A percentile compares a stretch with the other conserved stretches of the same genome.
These are phyloP conservation scores for Leccinum incarnatum DNA, from an alignment of 768 basidiomycete species.

Conservation along the genomic window DNA sequence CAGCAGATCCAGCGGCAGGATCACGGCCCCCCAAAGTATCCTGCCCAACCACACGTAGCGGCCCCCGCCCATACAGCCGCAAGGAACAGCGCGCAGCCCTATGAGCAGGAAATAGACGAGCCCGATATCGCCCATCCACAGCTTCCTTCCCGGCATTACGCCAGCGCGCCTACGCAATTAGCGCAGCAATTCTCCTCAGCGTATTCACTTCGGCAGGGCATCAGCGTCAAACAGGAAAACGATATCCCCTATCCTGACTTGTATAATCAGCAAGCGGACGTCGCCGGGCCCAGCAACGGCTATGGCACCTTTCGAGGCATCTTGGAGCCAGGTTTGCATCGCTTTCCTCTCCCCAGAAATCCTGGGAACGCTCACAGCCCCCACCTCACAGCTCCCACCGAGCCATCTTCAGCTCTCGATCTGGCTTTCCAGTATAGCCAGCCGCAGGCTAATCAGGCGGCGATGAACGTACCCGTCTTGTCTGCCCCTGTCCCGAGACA, in stretches of 20 bases:
- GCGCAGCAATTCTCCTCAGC: constrained; percentile 20
- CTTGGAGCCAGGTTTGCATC: constrained; percentile 31
- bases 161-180: constrained; percentile 16
- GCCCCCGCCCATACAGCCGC: constrained; percentile 12
- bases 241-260: constrained; percentile 27
- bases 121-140: constrained; percentile 24
- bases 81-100: constrained; percentile 16
- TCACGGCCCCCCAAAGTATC: constrained; percentile 22
- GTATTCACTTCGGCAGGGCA: constrained; percentile 24
- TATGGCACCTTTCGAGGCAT: constrained; percentile 22
- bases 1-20: constrained; percentile 29
- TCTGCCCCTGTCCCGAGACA: constrained; percentile 35
- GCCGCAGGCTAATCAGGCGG: constrained; percentile 13
- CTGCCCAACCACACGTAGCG: constrained; percentile 12
- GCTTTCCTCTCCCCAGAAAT: not conserved
- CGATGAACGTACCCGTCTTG: constrained; percentile 25
- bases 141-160: constrained; percentile 25
- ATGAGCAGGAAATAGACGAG: constrained; percentile 29
- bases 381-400: constrained; percentile 17
- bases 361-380: constrained; percentile 3
- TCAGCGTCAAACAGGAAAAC: constrained; percentile 29
- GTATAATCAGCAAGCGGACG: constrained; percentile 23
- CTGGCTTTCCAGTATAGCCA: constrained; percentile 24
- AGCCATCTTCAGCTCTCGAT: constrained; percentile 23
- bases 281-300: constrained; percentile 21